Evolutionary conservation across 257 asterid species (phyloP).

Genomic region (Solanum commersonii): DNA sequence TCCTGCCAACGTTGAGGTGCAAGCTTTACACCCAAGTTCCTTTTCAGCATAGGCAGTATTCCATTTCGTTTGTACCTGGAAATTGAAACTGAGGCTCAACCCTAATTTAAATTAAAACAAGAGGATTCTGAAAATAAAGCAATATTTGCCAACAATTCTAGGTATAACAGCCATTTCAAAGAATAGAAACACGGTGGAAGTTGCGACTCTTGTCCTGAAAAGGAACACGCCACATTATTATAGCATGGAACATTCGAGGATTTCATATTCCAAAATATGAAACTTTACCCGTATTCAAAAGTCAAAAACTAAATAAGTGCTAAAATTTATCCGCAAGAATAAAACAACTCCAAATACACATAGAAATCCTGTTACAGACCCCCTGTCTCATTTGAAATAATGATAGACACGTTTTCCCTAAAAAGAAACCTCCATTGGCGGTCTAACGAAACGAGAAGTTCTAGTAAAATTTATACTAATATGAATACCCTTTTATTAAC

Average conservation of each 20-base stretch:
- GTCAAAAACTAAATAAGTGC: neutral
- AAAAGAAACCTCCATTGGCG: neutral
- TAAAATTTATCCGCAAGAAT: neutral
- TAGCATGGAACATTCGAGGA: neutral
- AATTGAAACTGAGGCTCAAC: neutral
- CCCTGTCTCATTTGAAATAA: neutral
- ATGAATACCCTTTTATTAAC: neutral
- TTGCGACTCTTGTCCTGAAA: neutral
- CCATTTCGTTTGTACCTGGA: constrained; percentile 87
- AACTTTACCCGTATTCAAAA: neutral
- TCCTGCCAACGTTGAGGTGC: constrained; percentile 99
- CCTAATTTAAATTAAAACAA: neutral
- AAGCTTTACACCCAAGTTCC: constrained; percentile 67
- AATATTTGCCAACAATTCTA: neutral
- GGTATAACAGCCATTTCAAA: neutral
- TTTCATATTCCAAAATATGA: neutral
- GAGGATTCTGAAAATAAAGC: neutral
- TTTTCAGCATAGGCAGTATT: constrained; percentile 92
- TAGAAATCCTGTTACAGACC: neutral
- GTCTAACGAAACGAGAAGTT: neutral
- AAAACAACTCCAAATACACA: neutral
- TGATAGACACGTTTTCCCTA: neutral
- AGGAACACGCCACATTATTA: neutral
- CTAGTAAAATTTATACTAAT: neutral
- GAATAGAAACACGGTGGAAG: neutral